Evolutionary conservation across 805 yeast genomes (phyloP), one percentile per base, ranked within the genome.

Genomic region (Nakazawaea ernobii): DNA sequence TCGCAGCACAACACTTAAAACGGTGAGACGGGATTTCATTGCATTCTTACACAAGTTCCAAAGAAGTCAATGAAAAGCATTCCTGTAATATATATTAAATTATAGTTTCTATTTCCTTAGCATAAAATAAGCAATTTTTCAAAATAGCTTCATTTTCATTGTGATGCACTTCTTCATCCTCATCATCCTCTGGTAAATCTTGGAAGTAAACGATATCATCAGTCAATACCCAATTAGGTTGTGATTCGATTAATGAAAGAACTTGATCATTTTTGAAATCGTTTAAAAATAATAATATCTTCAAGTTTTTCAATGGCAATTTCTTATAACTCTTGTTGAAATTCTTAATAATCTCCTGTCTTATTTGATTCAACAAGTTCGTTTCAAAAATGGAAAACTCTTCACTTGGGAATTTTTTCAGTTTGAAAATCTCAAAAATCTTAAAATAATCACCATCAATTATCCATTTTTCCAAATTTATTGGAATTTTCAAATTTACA

Each of bases 361-460:
- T 79, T 52, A 94, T 85, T 1, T 97, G 88, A 55, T 75, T 74
- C 56, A 84, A 77, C 61, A 91, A 74, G 17, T 86, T 82, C 49
- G 77, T 82, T 50, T 89, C 85, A 65, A 92, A 87, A 41, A 87
- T 75, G 49, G 77, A 77, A 64, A 82, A 91, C 63, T 94, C 98
- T 49, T 81, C 78, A 54, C 81, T 75, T 27, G 84, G 82, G 54
- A 83, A 80, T 46, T 72, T 71, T 53, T 86, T 74, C n/a, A 60
- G 58, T 10, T 62, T 56, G 36, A 66, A 52, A 47, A 86, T 74
- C 55, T 79, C 83, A 85, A 94, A 86, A 40, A 91, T 92, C 65
- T 87, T 87, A 65, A 89, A 94, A 66, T 91, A 94, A 54, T 92
- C 86, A 38, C 99, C 99, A 68, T 94, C 98, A 84, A 92, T 89